Evolutionary conservation across 129 eudicot species (phyloP).

Genomic region (Daucus carota): DH1_v3.0 NC_030389.2:39788001-39788500

Average conservation of each 20-base stretch:
- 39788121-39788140: slow-evolving; percentile 81
- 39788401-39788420: slow-evolving; percentile 78
- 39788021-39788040: slow-evolving; percentile 64
- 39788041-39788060: slow-evolving; percentile 59
- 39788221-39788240: slow-evolving; percentile 9
- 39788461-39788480: slow-evolving; percentile 78
- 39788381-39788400: slow-evolving; percentile 74
- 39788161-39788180: slow-evolving; percentile 53
- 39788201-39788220: background rate
- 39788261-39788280: slow-evolving; percentile 88
- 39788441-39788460: slow-evolving; percentile 78
- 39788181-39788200: slow-evolving; percentile 1
- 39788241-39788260: slow-evolving; percentile 70
- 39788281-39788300: slow-evolving; percentile 75
- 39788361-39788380: slow-evolving; percentile 77
- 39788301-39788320: slow-evolving; percentile 72
- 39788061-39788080: slow-evolving; percentile 89
- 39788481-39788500: slow-evolving; percentile 80
- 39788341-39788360: slow-evolving; percentile 83
- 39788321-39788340: slow-evolving; percentile 82
- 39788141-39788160: slow-evolving; percentile 83
- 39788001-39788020: slow-evolving; percentile 48
- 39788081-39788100: slow-evolving; percentile 93
- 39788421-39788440: slow-evolving; percentile 73
- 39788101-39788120: slow-evolving; percentile 80